Conservation (phyloP, 2,329 filamentous ascomycete species). For the Aspergillus brasiliensis region DNA sequence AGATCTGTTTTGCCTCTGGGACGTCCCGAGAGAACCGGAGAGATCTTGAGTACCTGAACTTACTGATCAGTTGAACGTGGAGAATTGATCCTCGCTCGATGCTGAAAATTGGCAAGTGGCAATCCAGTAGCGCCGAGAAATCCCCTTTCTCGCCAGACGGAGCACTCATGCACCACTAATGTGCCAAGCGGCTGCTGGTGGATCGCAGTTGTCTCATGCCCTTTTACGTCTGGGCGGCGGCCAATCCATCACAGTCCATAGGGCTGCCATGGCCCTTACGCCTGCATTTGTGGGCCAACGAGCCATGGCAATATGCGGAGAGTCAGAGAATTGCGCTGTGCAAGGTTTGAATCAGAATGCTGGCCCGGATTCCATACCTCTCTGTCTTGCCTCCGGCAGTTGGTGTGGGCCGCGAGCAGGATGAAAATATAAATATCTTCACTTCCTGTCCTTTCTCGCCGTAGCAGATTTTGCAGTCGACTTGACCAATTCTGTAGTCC, state of each 20-base stretch:
- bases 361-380: background rate
- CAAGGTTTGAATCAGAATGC: background rate
- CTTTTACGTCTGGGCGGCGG: background rate
- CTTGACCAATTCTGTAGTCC: background rate
- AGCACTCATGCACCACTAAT: background rate
- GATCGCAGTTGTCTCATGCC: background rate
- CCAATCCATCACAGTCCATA: background rate
- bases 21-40: background rate
- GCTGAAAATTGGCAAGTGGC: conserved; percentile 1
- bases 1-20: background rate
- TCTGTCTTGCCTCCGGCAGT: background rate
- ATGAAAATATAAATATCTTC: background rate
- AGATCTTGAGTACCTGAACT: background rate
- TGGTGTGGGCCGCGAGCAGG: background rate
- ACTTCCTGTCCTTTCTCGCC: background rate
- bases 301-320: background rate
- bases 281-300: background rate
- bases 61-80: background rate
- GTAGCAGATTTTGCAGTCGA: background rate
- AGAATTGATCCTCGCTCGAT: background rate
- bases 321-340: background rate
- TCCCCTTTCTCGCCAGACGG: background rate
- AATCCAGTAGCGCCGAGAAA: background rate
- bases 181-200: background rate
- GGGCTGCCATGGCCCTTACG: background rate